phyloP scores from a whole-genome alignment of 169 alveolate genomes.

The Plasmodium gaboni region DNA sequence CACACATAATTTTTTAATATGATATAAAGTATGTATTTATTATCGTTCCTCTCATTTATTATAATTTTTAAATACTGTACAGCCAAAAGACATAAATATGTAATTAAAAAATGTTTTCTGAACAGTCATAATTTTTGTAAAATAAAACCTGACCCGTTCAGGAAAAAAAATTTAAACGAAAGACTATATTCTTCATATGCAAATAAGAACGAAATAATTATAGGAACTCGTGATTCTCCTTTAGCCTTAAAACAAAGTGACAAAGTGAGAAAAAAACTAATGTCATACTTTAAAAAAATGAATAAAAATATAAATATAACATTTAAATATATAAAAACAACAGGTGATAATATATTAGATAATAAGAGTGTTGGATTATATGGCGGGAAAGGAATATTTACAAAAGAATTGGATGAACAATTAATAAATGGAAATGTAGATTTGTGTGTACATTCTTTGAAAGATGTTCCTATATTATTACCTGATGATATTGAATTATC shows the following conservation, averaged over 20 bases:
- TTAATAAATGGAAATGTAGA: constrained; percentile 48
- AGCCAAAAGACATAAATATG: no score
- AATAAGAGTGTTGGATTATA: constrained; percentile 23
- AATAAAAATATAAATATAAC: constrained; percentile 45
- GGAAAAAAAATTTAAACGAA: neutral
- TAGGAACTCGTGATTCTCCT: constrained; percentile 71
- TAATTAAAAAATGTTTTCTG: no score
- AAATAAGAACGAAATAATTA: constrained; percentile 23
- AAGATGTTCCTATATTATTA: constrained; percentile 51
- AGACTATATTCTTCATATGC: constrained; percentile 14
- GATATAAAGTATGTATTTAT: no score
- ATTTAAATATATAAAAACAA: constrained; percentile 62
- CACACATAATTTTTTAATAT: no score
- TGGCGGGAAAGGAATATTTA: constrained; percentile 72
- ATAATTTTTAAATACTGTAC: no score
- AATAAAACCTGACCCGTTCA: constrained; percentile 13
- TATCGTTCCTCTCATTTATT: no score
- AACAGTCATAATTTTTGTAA: no score
- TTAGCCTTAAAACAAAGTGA: constrained; percentile 66
- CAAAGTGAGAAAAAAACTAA: constrained; percentile 34
- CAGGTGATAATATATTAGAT: constrained; percentile 63
- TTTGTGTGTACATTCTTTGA: constrained; percentile 65
- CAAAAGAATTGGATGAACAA: constrained; percentile 66
- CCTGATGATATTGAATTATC: constrained; percentile 47
- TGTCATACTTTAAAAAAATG: constrained; percentile 47